Percentiles rank a stretch among this genome's conserved stretches.
Evolutionary conservation across 257 asterid species (phyloP).

Genomic region (Anisodus acutangulus): DNA sequence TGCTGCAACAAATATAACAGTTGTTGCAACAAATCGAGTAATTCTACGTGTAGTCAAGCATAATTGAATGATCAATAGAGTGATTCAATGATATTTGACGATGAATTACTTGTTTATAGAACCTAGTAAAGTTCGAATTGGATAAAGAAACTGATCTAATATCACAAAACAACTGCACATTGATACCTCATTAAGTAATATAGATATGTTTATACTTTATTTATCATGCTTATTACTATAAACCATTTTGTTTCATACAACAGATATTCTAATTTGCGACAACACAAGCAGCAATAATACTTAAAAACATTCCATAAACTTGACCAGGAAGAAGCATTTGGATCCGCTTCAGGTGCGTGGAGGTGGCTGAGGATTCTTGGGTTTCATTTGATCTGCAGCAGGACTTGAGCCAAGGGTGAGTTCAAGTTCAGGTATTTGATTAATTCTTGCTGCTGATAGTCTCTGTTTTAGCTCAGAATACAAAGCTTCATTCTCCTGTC

Average conservation of each 20-base stretch:
- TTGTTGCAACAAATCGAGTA: no score
- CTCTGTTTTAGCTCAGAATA: conserved; percentile 35
- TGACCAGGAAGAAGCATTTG: conserved; percentile 14
- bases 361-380: conserved; percentile 29
- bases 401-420: conserved; percentile 24
- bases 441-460: conserved; percentile 28
- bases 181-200: conserved; percentile 4
- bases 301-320: neutral
- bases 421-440: conserved; percentile 23
- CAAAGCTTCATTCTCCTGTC: conserved; percentile 40
- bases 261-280: neutral
- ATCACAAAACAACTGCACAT: neutral
- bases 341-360: neutral
- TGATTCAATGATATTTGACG: no score
- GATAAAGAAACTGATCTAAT: conserved; percentile 5
- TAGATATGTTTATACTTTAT: neutral
- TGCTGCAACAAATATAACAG: no score
- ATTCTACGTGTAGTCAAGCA: no score
- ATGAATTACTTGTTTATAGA: no score
- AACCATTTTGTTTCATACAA: neutral
- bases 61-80: no score
- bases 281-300: conserved; percentile 1
- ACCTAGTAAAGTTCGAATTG: no score
- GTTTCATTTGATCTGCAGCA: conserved; percentile 5
- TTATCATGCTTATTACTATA: neutral